Base-by-base conservation (phyloP, 495 filamentous ascomycete genomes). In the Penicillium cosmopolitanum region DNA sequence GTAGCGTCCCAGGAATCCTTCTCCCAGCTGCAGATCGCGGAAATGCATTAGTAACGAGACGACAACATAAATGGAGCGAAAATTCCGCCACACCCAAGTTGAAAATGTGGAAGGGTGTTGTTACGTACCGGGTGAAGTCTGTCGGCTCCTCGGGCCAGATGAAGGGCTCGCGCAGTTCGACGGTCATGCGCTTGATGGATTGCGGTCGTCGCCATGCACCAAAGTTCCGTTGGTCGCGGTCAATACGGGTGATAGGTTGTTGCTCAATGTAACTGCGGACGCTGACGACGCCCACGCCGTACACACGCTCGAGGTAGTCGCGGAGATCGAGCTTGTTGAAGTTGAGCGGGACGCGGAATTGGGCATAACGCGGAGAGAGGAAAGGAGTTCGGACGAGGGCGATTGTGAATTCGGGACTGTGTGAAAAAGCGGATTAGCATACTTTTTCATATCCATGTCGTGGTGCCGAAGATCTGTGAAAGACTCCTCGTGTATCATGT, bases 241-340 rank as follows among this genome's bases (percentile, higher is more conserved):
- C 63, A 10, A 73, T 47, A 12, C 77, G 82, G 53, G 73, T 73
- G 31, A 90, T 79, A 50, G 81, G 83, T 64, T 83, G 80, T 68
- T 89, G 85, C 72, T 90, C 84, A 71, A 97, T 80, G 66, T 86
- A 96, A 58, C 89, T 92, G 31, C 93, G 88, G 57, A 97, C 84
- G 36, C 73, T 75, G n/a, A 84, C 69, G 36, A 85, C 84, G 50
- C 81, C 73, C 55, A 95, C 85, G 50, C 82, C 79, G 75, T 97
- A 96, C 18, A 73, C 81, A 67, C 92, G 80, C 66, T 84, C 84
- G 50, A 97, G 87, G 78, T 96, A 97, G 80, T 96, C 91, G 70
- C 89, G 88, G 25, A 96, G 73, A 74, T 96, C 93, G 63, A 96
- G 85, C 77, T 97, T 96, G 84, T 89, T 92, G 80, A 96, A 89